phyloP scores from a whole-genome alignment of 352 stramenopile genomes.

The Pythium guiyangense region DNA sequence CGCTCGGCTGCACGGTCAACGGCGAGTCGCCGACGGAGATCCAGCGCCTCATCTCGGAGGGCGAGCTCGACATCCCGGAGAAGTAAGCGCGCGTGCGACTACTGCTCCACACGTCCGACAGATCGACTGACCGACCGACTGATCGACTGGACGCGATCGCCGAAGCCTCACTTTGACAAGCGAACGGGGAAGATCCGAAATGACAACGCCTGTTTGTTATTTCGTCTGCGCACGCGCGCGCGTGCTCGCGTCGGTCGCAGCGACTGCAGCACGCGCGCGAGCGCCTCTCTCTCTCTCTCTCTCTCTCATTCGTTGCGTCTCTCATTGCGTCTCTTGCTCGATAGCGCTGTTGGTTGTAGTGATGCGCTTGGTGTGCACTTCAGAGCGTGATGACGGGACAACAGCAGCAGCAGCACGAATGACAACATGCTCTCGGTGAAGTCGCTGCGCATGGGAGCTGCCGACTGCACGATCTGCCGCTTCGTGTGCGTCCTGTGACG shows the following conservation, averaged over 20 bases:
- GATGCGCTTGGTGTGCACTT: no score
- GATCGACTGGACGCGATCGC: neutral
- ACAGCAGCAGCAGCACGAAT: no score
- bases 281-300: neutral
- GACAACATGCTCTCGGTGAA: no score
- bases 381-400: no score
- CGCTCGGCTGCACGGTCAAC: slow-evolving; percentile 99
- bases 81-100: slow-evolving; percentile 67
- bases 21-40: slow-evolving; percentile 96
- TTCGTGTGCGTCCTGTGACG: no score
- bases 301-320: neutral
- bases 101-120: neutral
- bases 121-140: slow-evolving; percentile 3
- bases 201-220: slow-evolving; percentile 13
- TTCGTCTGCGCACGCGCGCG: neutral
- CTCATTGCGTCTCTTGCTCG: neutral
- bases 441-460: no score
- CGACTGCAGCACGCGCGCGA: neutral
- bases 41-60: slow-evolving; percentile 94
- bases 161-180: slow-evolving; percentile 8
- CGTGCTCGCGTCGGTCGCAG: neutral
- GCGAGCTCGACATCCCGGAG: slow-evolving; percentile 96
- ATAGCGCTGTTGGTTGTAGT: no score
- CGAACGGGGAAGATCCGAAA: slow-evolving; percentile 12
- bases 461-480: no score